Evolutionary conservation across 176 grass and related monocot genomes (phyloP).

Genomic region (Eleusine indica): DNA sequence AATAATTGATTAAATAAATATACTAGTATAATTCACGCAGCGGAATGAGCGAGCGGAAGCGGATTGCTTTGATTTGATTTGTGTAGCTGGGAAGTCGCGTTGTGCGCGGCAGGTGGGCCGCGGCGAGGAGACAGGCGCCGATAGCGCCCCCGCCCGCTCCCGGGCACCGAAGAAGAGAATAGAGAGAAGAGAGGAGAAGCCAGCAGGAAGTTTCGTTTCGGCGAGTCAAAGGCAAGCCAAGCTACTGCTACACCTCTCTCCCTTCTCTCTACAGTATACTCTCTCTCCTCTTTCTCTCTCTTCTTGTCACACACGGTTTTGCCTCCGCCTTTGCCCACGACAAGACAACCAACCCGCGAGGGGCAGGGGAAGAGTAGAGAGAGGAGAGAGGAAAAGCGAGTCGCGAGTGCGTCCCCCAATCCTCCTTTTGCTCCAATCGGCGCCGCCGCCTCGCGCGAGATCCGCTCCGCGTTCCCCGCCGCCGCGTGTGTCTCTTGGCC

Average conservation of each 20-base stretch:
- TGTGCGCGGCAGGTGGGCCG: slow-evolving; percentile 38
- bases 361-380: not conserved
- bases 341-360: slow-evolving; percentile 44
- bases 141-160: not conserved
- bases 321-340: slow-evolving; percentile 46
- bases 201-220: slow-evolving; percentile 40
- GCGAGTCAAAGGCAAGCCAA: slow-evolving; percentile 49
- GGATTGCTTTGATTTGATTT: not conserved
- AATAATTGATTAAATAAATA: not conserved
- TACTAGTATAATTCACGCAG: not conserved
- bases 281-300: not conserved
- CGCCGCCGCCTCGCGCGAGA: slow-evolving; percentile 45
- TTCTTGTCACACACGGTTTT: slow-evolving; percentile 32
- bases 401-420: slow-evolving; percentile 6
- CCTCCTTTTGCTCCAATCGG: slow-evolving; percentile 34
- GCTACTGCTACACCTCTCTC: not conserved
- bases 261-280: not conserved
- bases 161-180: not conserved
- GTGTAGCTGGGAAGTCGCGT: slow-evolving; percentile 23
- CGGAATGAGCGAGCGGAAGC: not conserved
- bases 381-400: not conserved
- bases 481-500: not conserved
- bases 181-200: not conserved
- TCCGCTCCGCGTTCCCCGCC: slow-evolving; percentile 45
- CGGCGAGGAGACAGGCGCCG: not conserved